Percentiles rank a stretch among this genome's conserved stretches.
Evolutionary conservation across 169 alveolate genomes (phyloP).

Genomic region (Eimeria maxima): DNA sequence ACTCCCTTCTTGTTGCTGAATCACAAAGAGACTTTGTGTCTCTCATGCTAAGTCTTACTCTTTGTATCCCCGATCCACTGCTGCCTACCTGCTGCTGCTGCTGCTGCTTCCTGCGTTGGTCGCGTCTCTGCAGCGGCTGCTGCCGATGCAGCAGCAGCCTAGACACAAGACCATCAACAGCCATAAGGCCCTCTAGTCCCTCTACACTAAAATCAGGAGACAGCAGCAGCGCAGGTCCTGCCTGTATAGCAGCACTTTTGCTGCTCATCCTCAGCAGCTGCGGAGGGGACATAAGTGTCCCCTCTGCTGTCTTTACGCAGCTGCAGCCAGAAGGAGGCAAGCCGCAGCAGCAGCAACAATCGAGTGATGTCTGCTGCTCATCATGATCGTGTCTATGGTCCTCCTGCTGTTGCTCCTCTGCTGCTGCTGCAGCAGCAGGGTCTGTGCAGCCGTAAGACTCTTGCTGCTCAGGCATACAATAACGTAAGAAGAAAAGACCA

Average conservation of each 20-base stretch:
- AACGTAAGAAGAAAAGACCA: constrained; percentile 20
- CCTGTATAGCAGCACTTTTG: constrained; percentile 58
- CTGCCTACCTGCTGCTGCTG: constrained; percentile 50
- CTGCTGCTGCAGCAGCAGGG: constrained; percentile 12
- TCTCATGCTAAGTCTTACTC: constrained; percentile 33
- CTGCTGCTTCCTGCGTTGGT: constrained; percentile 63
- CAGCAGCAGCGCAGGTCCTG: constrained; percentile 59
- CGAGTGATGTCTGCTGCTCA: not conserved
- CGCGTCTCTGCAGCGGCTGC: constrained; percentile 64
- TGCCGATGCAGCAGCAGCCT: constrained; percentile 46
- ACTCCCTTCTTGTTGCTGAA: constrained; percentile 12
- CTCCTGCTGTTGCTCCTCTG: not conserved
- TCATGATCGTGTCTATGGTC: too few relatives aligned
- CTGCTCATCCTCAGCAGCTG: constrained; percentile 63
- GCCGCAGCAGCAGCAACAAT: constrained; percentile 36
- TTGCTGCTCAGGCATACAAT: not conserved
- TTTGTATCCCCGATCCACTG: constrained; percentile 11
- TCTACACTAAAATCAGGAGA: constrained; percentile 78
- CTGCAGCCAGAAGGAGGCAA: constrained; percentile 13
- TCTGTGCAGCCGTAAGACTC: not conserved
- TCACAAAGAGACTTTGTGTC: not conserved
- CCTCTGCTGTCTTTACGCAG: constrained; percentile 15
- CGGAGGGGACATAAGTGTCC: constrained; percentile 40
- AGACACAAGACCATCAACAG: constrained; percentile 65
- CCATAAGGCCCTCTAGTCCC: constrained; percentile 77